These are phyloP conservation scores for Microcyclosporella mali DNA, from an alignment of 2,329 filamentous ascomycete genomes.

Conservation along the genomic window DNA sequence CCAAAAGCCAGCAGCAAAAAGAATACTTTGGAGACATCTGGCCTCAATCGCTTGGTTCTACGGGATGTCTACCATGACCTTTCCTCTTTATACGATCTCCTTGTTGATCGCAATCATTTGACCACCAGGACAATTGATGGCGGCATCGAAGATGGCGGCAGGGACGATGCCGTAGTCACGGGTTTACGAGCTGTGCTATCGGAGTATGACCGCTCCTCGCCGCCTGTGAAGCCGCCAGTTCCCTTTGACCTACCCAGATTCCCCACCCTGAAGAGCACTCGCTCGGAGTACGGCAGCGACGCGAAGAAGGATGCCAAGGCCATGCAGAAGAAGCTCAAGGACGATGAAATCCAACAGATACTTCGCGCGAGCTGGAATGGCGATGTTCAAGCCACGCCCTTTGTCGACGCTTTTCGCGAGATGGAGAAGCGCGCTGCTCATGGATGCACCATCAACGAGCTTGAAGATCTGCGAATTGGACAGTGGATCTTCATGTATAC, in stretches of 20 bases:
- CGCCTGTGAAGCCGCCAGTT: constrained; percentile 83
- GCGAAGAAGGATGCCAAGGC: constrained; percentile 70
- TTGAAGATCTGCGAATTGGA: constrained; percentile 65
- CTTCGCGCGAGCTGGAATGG: constrained; percentile 77
- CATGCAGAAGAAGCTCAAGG: constrained; percentile 64
- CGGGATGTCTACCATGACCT: constrained; percentile 80
- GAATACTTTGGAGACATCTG: constrained; percentile 78
- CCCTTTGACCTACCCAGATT: constrained; percentile 82
- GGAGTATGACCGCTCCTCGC: constrained; percentile 83
- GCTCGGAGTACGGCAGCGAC: constrained; percentile 60
- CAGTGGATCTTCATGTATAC: constrained; percentile 79
- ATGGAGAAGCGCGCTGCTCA: constrained; percentile 65
- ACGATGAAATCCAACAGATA: constrained; percentile 69
- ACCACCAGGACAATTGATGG: constrained; percentile 75
- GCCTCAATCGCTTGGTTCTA: constrained; percentile 77
- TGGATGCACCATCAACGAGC: constrained; percentile 58
- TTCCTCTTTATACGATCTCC: constrained; percentile 76
- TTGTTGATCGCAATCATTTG: constrained; percentile 71
- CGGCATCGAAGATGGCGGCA: constrained; percentile 47
- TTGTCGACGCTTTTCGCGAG: constrained; percentile 62
- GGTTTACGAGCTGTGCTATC: constrained; percentile 73
- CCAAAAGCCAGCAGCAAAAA: constrained; percentile 89
- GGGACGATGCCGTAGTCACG: constrained; percentile 56
- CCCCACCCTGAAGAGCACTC: constrained; percentile 61
- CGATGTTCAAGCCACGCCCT: constrained; percentile 57